phyloP scores from a whole-genome alignment of 768 basidiomycete species.

The Exsudoporus frostii region DNA sequence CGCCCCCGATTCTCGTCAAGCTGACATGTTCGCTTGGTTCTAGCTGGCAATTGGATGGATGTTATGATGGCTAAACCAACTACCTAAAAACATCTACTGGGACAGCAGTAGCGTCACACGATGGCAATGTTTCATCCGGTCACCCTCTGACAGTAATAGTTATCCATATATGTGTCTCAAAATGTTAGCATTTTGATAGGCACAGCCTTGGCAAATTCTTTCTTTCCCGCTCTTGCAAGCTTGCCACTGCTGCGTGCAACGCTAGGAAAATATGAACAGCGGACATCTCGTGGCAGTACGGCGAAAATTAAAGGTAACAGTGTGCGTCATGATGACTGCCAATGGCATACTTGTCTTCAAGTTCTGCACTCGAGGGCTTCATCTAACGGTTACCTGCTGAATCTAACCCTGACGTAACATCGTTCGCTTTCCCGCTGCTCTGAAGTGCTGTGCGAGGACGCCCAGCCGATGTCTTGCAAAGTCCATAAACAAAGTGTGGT shows the following conservation, averaged over 20 bases:
- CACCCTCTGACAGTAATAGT: neutral
- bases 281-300: neutral
- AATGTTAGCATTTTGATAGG: slow-evolving; percentile 20
- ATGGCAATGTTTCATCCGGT: neutral
- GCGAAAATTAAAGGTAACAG: neutral
- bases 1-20: neutral
- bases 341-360: neutral
- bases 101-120: neutral
- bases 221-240: neutral
- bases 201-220: neutral
- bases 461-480: neutral
- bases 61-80: too few species aligned
- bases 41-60: neutral
- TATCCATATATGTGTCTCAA: slow-evolving; percentile 7
- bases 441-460: neutral
- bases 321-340: too few species aligned
- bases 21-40: slow-evolving; percentile 5
- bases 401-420: too few species aligned
- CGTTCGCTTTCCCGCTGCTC: neutral
- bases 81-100: too few species aligned
- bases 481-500: neutral
- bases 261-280: neutral
- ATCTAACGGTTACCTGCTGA: neutral
- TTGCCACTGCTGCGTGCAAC: neutral
- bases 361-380: neutral